Conservation (phyloP, 331 rosid genomes). For the Rosa hybrid region DNA sequence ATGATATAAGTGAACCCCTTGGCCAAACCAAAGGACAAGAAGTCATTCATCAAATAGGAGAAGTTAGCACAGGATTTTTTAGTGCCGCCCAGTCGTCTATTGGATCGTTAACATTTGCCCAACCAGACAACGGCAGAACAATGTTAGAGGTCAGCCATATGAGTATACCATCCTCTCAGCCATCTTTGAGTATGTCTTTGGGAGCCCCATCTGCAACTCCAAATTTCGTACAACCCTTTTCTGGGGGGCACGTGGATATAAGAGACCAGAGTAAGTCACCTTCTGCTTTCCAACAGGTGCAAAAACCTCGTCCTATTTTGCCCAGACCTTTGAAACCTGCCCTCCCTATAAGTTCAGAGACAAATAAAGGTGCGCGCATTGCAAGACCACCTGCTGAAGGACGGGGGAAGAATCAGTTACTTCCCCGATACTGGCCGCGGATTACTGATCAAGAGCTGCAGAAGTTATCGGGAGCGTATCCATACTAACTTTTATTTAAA, state of each 20-base stretch:
- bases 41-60: conserved; percentile 38
- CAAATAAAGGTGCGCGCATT: conserved; percentile 59
- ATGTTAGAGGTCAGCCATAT: conserved; percentile 52
- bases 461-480: conserved; percentile 96
- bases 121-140: conserved; percentile 56
- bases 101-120: conserved; percentile 54
- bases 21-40: conserved; percentile 48
- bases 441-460: conserved; percentile 93
- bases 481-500: conserved; percentile 20
- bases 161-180: conserved; percentile 47
- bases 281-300: conserved; percentile 62
- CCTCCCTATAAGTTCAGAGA: conserved; percentile 44
- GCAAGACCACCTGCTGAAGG: conserved; percentile 98
- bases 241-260: conserved; percentile 53
- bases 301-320: conserved; percentile 67
- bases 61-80: conserved; percentile 54
- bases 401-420: conserved; percentile 88
- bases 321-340: conserved; percentile 65
- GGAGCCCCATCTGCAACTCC: conserved; percentile 58
- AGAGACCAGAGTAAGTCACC: conserved; percentile 60
- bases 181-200: conserved; percentile 73
- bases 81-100: conserved; percentile 48
- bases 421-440: conserved; percentile 99
- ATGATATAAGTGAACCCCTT: conserved; percentile 37
- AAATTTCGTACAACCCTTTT: conserved; percentile 48